phyloP scores from a whole-genome alignment of 2,329 filamentous ascomycete species.

The Curvularia verruculosa region DNA sequence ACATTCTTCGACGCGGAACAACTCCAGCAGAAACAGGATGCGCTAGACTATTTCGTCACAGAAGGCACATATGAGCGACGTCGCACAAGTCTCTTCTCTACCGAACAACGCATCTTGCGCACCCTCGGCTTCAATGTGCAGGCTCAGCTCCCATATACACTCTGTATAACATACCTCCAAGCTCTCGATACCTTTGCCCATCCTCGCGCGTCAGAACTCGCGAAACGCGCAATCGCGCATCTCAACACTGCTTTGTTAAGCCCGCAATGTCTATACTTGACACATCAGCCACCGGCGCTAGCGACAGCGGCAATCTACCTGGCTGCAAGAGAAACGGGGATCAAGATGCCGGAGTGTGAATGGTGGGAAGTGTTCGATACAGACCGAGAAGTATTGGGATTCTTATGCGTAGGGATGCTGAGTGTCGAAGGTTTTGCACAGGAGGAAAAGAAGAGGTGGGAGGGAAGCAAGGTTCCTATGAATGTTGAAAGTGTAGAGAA shows the following conservation, averaged over 20 bases:
- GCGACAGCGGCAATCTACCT: conserved; percentile 90
- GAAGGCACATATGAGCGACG: conserved; percentile 70
- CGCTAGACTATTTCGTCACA: conserved; percentile 63
- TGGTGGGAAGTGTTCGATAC: conserved; percentile 99
- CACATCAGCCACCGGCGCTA: conserved; percentile 84
- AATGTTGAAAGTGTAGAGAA: conserved; percentile 63
- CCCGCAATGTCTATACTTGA: conserved; percentile 87
- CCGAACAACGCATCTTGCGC: conserved; percentile 78
- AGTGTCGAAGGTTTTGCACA: conserved; percentile 76
- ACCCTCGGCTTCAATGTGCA: conserved; percentile 82
- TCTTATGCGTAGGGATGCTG: conserved; percentile 82
- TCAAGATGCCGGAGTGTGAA: conserved; percentile 79
- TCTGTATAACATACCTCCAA: conserved; percentile 92
- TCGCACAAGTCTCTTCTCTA: conserved; percentile 70
- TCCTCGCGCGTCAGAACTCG: conserved; percentile 58
- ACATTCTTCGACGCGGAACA: conserved; percentile 56
- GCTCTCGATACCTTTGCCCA: conserved; percentile 72
- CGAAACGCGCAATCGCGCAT: conserved; percentile 72
- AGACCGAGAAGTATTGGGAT: conserved; percentile 91
- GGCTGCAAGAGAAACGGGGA: conserved; percentile 76
- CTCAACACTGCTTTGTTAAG: conserved; percentile 87
- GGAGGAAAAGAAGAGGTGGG: conserved; percentile 63
- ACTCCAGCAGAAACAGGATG: conserved; percentile 26
- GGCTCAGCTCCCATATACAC: conserved; percentile 81
- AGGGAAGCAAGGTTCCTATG: conserved; percentile 60